Evolutionary conservation across 129 eudicot species (phyloP), one percentile per base, ranked within the genome.

Genomic region (Centaurea solstitialis): DNA sequence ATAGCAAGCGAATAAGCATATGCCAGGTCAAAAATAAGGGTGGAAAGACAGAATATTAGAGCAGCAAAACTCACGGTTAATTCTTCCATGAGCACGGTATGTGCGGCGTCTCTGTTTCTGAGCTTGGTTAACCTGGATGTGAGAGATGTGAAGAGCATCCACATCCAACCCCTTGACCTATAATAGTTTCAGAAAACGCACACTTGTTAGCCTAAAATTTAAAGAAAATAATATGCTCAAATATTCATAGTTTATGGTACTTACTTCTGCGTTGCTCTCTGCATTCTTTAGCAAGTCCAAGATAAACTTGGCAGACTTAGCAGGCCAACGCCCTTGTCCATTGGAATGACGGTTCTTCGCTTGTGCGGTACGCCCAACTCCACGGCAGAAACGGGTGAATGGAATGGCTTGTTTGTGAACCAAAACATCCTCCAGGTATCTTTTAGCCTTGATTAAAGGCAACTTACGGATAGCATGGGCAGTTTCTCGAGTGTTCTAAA

Each of bases 281-380:
- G 91, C 93, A 68, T 89, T 89, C 41, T 89, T 89, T 22, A 87
- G 82, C 70, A 89, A 78, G 67, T 89, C 93, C 61, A 90, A 82
- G 67, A 90, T 85, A 35, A 87, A 90, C 79, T 87, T 87, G 9
- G 93, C 93, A 39, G 93, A 90, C 53, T 90, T 87, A 22, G 84
- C 93, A 59, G 91, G 91, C 93, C 93, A 90, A 6, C 93, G 89
- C 62, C 93, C 93, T 80, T 89, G 93, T 28, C 93, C 93, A 82
- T 89, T 89, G 20, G 93, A 87, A 76, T 89, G 93, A 11, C 91
- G 79, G 74, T 87, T 90, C 77, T 87, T 90, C 0, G 91, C 93
- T 65, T 87, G 93, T 40, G 93, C 93, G 39, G 93, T 89, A 21
- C 91, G 80, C 3, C 91, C 91, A 73, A 89, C 91, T 11, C 91